Evolutionary conservation across 495 filamentous ascomycete genomes (phyloP).

Genomic region (Aspergillus coremiiformis): DNA sequence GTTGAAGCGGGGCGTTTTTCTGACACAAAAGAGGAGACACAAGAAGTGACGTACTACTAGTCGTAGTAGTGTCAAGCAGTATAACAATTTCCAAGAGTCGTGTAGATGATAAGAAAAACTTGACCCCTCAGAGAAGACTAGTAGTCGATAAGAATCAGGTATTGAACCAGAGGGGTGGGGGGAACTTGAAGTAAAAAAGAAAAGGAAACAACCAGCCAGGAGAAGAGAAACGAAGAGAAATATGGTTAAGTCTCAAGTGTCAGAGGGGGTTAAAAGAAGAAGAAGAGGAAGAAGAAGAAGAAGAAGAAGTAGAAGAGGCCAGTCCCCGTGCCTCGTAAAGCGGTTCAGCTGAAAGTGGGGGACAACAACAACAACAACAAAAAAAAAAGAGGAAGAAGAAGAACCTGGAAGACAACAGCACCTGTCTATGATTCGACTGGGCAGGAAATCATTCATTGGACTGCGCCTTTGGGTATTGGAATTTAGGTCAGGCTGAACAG

Average conservation of each 20-base stretch:
- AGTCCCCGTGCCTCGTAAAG: constrained; percentile 4
- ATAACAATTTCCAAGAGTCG: neutral
- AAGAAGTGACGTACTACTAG: too few relatives aligned
- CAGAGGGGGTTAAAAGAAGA: constrained; percentile 4
- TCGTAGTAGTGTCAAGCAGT: neutral
- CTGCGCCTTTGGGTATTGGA: neutral
- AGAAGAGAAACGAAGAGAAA: constrained; percentile 8
- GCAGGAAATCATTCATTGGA: constrained; percentile 2
- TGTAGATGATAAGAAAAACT: too few relatives aligned
- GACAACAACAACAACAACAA: too few relatives aligned
- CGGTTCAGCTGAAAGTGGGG: constrained; percentile 9
- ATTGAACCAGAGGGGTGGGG: neutral
- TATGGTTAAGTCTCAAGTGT: neutral
- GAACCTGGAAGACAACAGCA: neutral
- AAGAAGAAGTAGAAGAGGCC: constrained; percentile 8
- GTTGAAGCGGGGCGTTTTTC: neutral
- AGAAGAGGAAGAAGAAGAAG: constrained; percentile 10
- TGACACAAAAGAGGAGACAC: neutral
- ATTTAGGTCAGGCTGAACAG: neutral
- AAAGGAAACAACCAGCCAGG: constrained; percentile 8
- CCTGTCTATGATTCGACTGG: neutral
- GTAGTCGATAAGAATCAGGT: neutral
- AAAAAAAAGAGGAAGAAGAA: too few relatives aligned
- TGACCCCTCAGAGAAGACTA: neutral
- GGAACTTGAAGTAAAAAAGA: neutral